phyloP scores from a whole-genome alignment of 768 basidiomycete genomes.

The Hypsizygus marmoreus region DNA sequence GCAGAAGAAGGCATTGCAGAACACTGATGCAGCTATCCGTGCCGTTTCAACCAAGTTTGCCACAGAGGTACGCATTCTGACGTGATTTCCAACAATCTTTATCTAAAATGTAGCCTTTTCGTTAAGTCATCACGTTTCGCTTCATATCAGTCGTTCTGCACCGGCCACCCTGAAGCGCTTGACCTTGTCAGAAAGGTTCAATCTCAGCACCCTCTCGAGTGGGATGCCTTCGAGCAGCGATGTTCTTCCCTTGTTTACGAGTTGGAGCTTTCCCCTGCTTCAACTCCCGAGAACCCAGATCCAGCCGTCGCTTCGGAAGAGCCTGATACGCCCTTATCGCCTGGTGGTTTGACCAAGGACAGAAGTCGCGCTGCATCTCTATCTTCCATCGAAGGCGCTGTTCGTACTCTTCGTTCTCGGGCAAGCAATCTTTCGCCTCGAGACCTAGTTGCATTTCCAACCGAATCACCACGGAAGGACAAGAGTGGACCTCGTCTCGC shows the following conservation, averaged over 20 bases:
- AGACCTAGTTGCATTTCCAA: conserved; percentile 27
- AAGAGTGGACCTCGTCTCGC: conserved; percentile 47
- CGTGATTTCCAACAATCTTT: conserved; percentile 1
- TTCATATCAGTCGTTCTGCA: conserved; percentile 85
- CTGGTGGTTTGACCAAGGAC: conserved; percentile 21
- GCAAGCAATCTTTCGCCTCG: conserved; percentile 33
- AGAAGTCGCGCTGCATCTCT: conserved; percentile 49
- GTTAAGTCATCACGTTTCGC: conserved; percentile 75
- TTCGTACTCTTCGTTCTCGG: conserved; percentile 38
- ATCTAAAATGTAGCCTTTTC: conserved; percentile 7
- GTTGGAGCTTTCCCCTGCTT: conserved; percentile 27
- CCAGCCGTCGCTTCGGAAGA: conserved; percentile 20
- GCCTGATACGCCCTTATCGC: conserved; percentile 11
- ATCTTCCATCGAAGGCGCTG: conserved; percentile 50
- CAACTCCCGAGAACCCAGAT: conserved; percentile 21
- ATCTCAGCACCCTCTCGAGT: conserved; percentile 66
- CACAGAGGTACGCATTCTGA: conserved; percentile 46
- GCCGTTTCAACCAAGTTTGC: conserved; percentile 58
- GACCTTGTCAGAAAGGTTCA: conserved; percentile 70
- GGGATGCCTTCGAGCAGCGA: conserved; percentile 81
- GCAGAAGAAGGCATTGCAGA: conserved; percentile 23
- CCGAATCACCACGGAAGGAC: conserved; percentile 25
- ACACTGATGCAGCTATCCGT: conserved; percentile 47
- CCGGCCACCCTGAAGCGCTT: conserved; percentile 81
- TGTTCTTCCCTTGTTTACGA: conserved; percentile 60